Evolutionary conservation across 1,139 yeast species (phyloP).

Genomic region (Insectozyma bohioensis): DNA sequence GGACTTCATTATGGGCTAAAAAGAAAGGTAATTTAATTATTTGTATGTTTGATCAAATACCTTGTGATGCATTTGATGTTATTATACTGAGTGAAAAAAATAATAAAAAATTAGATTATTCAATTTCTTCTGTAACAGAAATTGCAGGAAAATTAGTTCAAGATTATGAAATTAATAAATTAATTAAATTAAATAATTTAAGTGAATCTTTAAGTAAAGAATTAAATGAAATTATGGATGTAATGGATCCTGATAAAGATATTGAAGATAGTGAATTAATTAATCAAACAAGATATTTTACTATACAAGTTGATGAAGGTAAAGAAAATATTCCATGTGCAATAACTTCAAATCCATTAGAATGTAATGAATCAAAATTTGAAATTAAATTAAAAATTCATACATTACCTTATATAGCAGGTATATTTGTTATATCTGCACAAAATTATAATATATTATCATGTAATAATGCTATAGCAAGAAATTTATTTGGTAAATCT

Average conservation of each 20-base stretch:
- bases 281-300: slow-evolving; percentile 61
- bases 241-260: slow-evolving; percentile 21
- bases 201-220: slow-evolving; percentile 34
- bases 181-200: slow-evolving; percentile 23
- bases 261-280: slow-evolving; percentile 46
- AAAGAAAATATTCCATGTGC: slow-evolving; percentile 66
- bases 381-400: slow-evolving; percentile 61
- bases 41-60: slow-evolving; percentile 85
- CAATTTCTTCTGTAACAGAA: slow-evolving; percentile 36
- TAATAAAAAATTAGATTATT: slow-evolving; percentile 15
- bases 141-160: slow-evolving; percentile 43
- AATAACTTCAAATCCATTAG: slow-evolving; percentile 58
- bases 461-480: slow-evolving; percentile 77
- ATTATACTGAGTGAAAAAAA: slow-evolving; percentile 27
- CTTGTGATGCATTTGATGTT: slow-evolving; percentile 75
- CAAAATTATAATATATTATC: slow-evolving; percentile 49
- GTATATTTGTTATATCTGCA: slow-evolving; percentile 71
- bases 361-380: slow-evolving; percentile 37
- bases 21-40: slow-evolving; percentile 67
- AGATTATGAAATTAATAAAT: slow-evolving; percentile 19
- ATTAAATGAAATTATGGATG: slow-evolving; percentile 17
- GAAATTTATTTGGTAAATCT: slow-evolving; percentile 72
- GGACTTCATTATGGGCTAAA: slow-evolving; percentile 91
- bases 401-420: slow-evolving; percentile 84
- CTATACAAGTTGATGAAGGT: slow-evolving; percentile 46